phyloP scores from a whole-genome alignment of 2,329 filamentous ascomycete genomes.

The Allantophomopsis cytisporea region DNA sequence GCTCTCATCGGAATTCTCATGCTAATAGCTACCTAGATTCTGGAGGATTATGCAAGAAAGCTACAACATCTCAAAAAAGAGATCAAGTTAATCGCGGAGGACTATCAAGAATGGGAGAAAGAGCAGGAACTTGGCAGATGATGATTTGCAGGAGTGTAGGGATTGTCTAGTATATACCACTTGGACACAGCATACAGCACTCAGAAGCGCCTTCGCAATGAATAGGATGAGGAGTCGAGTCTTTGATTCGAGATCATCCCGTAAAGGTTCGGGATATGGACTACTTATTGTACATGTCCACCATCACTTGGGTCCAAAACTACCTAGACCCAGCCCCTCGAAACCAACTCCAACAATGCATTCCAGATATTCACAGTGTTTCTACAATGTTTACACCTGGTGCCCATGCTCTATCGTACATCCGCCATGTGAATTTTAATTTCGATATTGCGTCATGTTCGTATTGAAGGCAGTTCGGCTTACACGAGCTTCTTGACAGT shows the following conservation, averaged over 20 bases:
- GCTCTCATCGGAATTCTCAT: slow-evolving; percentile 9
- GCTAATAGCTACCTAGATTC: slow-evolving; percentile 34
- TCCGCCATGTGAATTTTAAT: background rate
- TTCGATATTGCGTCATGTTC: background rate
- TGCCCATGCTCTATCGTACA: background rate
- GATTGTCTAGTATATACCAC: too few relatives aligned
- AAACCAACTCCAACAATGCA: background rate
- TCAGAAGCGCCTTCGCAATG: too few relatives aligned
- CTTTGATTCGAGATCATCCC: background rate
- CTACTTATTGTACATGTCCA: too few relatives aligned
- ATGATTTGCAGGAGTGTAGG: too few relatives aligned
- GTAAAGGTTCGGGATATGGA: background rate
- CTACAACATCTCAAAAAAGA: slow-evolving; percentile 60
- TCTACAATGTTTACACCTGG: background rate
- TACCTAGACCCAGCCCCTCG: too few relatives aligned
- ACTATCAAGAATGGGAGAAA: slow-evolving; percentile 37
- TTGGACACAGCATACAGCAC: too few relatives aligned
- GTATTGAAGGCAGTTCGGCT: slow-evolving; percentile 2
- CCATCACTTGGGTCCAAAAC: too few relatives aligned
- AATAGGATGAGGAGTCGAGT: too few relatives aligned
- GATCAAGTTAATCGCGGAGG: slow-evolving; percentile 35
- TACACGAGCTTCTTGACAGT: slow-evolving; percentile 35
- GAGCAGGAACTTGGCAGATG: slow-evolving; percentile 11
- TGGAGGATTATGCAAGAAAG: slow-evolving; percentile 74
- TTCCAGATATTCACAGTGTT: background rate